Conservation (phyloP, 179 eudicot species). For the Silene coronaria region DNA sequence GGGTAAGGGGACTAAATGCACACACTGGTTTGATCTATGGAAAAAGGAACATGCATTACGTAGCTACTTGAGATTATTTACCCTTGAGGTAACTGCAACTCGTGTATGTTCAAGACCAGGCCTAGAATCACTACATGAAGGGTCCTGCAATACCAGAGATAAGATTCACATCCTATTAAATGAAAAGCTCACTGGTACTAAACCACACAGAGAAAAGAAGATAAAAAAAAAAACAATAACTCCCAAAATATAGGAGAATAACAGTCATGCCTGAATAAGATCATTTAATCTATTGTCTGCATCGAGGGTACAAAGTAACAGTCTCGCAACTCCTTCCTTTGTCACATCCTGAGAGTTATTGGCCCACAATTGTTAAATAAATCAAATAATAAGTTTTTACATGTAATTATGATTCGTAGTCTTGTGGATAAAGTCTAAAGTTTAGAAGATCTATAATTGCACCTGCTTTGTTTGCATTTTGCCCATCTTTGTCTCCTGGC, state of each 20-base stretch:
- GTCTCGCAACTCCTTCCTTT: conserved; percentile 41
- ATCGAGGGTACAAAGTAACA: conserved; percentile 41
- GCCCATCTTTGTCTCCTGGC: conserved; percentile 58
- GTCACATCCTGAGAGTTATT: conserved; percentile 42
- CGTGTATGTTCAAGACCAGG: conserved; percentile 69
- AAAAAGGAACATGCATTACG: background rate
- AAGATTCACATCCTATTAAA: background rate
- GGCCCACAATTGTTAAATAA: conserved; percentile 5
- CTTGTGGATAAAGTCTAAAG: background rate
- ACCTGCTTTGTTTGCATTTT: conserved; percentile 67
- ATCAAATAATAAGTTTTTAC: too few relatives aligned
- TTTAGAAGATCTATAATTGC: background rate
- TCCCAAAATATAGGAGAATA: background rate
- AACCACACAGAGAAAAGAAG: background rate
- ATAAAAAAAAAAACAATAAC: background rate
- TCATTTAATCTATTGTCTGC: conserved; percentile 34
- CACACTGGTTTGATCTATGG: background rate
- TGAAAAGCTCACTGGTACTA: background rate
- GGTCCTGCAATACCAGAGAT: conserved; percentile 39
- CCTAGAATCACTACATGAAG: conserved; percentile 48
- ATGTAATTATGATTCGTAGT: background rate
- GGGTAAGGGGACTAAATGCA: too few relatives aligned
- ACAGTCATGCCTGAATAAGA: conserved; percentile 51
- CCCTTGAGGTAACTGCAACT: conserved; percentile 48
- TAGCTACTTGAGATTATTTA: conserved; percentile 25